Conservation (phyloP, 2,329 filamentous ascomycete species). For the Microcyclospora tardicrescens region DNA sequence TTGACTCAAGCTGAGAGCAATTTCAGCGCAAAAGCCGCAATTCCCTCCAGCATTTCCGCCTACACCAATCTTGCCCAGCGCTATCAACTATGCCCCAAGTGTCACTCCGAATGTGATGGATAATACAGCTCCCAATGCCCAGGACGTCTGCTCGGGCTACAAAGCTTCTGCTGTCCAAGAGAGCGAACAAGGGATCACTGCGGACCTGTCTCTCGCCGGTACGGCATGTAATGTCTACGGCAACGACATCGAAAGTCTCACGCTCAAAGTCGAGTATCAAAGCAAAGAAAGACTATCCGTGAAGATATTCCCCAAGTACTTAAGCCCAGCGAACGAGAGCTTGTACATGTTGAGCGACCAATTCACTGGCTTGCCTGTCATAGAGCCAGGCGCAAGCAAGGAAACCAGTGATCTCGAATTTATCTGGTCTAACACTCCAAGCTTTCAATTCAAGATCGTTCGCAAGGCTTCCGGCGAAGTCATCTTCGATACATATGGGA, state of each 20-base stretch:
- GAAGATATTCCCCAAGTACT: constrained; percentile 13
- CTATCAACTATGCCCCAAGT: constrained; percentile 14
- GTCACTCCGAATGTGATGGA: constrained; percentile 17
- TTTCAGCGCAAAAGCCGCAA: constrained; percentile 13
- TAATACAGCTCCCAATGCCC: constrained; percentile 15
- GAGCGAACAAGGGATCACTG: constrained; percentile 12
- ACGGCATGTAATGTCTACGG: constrained; percentile 19
- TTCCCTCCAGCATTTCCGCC: constrained; percentile 17
- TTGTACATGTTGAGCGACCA: constrained; percentile 12
- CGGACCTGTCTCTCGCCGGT: constrained; percentile 19
- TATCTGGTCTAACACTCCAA: constrained; percentile 15
- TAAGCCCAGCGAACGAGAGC: constrained; percentile 13
- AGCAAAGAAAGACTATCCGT: constrained; percentile 13
- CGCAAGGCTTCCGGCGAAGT: constrained; percentile 15
- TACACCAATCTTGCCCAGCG: constrained; percentile 13
- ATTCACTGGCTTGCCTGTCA: constrained; percentile 6
- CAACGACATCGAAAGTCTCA: constrained; percentile 16
- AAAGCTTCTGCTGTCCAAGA: constrained; percentile 17
- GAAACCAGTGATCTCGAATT: constrained; percentile 17
- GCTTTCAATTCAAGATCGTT: constrained; percentile 18
- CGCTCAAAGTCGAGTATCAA: constrained; percentile 18
- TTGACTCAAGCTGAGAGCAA: neutral
- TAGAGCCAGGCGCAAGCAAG: constrained; percentile 5
- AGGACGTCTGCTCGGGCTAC: constrained; percentile 19
- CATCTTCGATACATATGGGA: constrained; percentile 20